A percentile compares a stretch with the other conserved stretches of the same genome.
Evolutionary conservation across 1,284 basidiomycete species (phyloP).

Genomic region (Hymenochaete sp.): DNA sequence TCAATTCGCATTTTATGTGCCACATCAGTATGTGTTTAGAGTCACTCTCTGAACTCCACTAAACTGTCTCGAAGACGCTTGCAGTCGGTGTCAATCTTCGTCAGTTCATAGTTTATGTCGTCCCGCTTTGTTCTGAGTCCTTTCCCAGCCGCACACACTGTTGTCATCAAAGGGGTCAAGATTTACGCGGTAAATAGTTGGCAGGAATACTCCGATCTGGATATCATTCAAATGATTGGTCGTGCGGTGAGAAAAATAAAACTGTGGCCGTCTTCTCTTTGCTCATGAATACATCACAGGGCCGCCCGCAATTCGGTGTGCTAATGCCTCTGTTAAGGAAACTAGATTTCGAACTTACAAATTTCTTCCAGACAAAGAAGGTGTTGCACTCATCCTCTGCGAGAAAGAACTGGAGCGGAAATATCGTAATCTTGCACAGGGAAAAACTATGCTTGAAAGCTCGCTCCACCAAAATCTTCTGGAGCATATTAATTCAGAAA

Average conservation of each 20-base stretch:
- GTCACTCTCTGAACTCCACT: constrained; percentile 4
- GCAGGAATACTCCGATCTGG: constrained; percentile 73
- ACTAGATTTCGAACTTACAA: constrained; percentile 14
- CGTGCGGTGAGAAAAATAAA: constrained; percentile 45
- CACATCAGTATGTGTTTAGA: constrained; percentile 50
- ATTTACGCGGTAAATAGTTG: constrained; percentile 55
- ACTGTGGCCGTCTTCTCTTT: not conserved
- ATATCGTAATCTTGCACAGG: constrained; percentile 58
- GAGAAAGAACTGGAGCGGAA: constrained; percentile 65
- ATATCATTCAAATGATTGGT: constrained; percentile 81
- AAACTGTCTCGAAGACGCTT: constrained; percentile 48
- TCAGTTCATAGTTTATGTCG: constrained; percentile 30
- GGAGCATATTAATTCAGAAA: constrained; percentile 91
- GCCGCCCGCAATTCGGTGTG: constrained; percentile 85
- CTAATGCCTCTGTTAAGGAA: constrained; percentile 11
- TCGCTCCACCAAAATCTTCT: constrained; percentile 74
- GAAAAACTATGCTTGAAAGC: constrained; percentile 72
- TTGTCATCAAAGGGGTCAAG: constrained; percentile 76
- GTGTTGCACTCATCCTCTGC: constrained; percentile 72
- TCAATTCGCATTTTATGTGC: constrained; percentile 60
- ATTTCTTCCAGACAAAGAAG: constrained; percentile 54
- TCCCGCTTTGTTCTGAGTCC: constrained; percentile 12
- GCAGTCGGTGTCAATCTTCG: constrained; percentile 86
- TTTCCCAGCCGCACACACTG: constrained; percentile 61
- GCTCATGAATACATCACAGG: constrained; percentile 37